Conservation (phyloP, 176 grass and related monocot species). For the sorghum (Sorghum bicolor) region DNA sequence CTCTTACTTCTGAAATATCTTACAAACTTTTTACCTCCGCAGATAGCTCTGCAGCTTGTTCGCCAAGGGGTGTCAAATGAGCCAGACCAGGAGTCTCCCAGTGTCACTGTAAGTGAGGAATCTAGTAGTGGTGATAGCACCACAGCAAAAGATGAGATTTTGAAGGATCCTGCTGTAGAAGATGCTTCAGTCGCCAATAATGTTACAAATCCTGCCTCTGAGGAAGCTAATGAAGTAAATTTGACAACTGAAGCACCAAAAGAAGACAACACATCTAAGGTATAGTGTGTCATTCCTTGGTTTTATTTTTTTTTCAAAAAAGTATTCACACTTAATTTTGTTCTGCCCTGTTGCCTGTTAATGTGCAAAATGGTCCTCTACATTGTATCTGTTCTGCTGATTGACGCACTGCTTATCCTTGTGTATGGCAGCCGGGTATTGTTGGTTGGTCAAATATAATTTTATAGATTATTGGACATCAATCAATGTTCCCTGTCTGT, state of each 20-base stretch:
- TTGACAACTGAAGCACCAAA: slow-evolving; percentile 14
- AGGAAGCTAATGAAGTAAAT: slow-evolving; percentile 35
- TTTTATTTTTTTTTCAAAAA: neutral
- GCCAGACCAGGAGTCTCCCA: slow-evolving; percentile 34
- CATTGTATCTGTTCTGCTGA: neutral
- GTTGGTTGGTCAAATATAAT: neutral
- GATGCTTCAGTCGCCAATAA: neutral
- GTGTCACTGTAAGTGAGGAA: slow-evolving; percentile 32
- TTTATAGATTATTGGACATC: neutral
- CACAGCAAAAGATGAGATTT: slow-evolving; percentile 27
- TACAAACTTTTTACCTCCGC: slow-evolving; percentile 21
- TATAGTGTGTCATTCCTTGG: slow-evolving; percentile 5
- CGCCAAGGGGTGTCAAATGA: slow-evolving; percentile 66
- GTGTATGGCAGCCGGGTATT: neutral
- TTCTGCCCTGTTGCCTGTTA: slow-evolving; percentile 10
- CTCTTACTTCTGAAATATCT: slow-evolving; percentile 15
- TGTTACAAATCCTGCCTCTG: slow-evolving; percentile 22
- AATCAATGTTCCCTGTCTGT: neutral
- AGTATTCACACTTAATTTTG: slow-evolving; percentile 17
- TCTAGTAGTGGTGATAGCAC: slow-evolving; percentile 18
- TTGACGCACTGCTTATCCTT: neutral
- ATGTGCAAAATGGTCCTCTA: slow-evolving; percentile 7
- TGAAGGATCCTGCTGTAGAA: slow-evolving; percentile 45
- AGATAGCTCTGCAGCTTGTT: slow-evolving; percentile 91
- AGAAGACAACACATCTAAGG: slow-evolving; percentile 15